Conservation (phyloP, 176 grass and related monocot genomes). For the Oryza meyeriana region DNA sequence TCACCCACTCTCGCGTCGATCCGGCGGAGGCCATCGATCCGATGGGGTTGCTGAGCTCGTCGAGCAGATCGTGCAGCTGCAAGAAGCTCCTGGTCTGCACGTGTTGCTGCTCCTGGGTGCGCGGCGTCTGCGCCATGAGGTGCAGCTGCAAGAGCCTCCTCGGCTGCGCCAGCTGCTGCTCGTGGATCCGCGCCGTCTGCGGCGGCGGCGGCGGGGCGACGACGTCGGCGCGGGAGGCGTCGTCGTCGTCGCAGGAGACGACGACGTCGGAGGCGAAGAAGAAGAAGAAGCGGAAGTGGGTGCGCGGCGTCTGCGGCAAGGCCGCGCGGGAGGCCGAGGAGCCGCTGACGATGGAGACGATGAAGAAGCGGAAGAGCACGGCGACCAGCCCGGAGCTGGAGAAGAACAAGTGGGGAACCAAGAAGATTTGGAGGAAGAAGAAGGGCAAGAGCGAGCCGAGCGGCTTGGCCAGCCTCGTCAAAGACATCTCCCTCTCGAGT, state of each 20-base stretch:
- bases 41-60: conserved; percentile 46
- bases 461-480: conserved; percentile 51
- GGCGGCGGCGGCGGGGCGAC: neutral
- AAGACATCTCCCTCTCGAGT: conserved; percentile 71
- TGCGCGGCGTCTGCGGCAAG: conserved; percentile 7
- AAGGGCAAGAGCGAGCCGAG: conserved; percentile 43
- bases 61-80: conserved; percentile 22
- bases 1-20: conserved; percentile 54
- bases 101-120: conserved; percentile 44
- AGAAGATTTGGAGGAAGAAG: conserved; percentile 46
- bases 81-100: conserved; percentile 32
- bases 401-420: conserved; percentile 40
- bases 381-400: neutral
- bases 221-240: too few relatives aligned
- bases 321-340: conserved; percentile 24
- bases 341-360: conserved; percentile 31
- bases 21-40: neutral
- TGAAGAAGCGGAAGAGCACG: conserved; percentile 49
- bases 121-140: too few relatives aligned
- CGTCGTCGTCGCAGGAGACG: conserved; percentile 4
- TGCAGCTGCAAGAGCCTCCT: too few relatives aligned
- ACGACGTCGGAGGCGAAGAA: conserved; percentile 12
- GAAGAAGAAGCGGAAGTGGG: conserved; percentile 36
- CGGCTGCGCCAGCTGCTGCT: conserved; percentile 31
- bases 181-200: conserved; percentile 43